A percentile compares a stretch with the other conserved stretches of the same genome.
Evolutionary conservation across 441 rosid genomes (phyloP).

Genomic region (Adansonia rubrostipa): DNA sequence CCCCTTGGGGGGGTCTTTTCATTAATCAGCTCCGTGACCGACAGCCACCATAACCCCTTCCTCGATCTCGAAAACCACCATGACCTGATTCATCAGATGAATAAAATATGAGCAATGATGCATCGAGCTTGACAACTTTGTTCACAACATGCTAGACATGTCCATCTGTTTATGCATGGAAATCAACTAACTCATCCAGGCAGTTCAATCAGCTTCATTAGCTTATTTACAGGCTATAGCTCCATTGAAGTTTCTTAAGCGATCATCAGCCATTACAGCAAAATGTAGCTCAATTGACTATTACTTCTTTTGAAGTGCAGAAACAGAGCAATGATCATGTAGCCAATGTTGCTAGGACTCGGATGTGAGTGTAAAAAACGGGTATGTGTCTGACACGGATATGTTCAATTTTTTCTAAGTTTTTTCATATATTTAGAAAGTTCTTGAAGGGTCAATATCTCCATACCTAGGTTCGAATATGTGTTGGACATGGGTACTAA

Average conservation of each 20-base stretch:
- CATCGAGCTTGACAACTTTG: neutral
- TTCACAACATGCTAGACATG: neutral
- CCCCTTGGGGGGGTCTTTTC: conserved; percentile 11
- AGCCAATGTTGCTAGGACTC: too few relatives aligned
- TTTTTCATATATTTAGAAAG: neutral
- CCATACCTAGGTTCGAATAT: too few relatives aligned
- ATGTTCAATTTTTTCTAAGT: too few relatives aligned
- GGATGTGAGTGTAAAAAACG: too few relatives aligned
- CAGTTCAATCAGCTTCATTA: neutral
- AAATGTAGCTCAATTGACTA: neutral
- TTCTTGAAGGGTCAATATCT: too few relatives aligned
- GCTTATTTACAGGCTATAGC: neutral
- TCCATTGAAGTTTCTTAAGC: neutral
- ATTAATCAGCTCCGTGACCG: conserved; percentile 49
- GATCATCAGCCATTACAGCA: neutral
- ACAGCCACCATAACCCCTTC: conserved; percentile 59
- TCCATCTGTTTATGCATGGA: neutral
- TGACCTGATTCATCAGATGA: conserved; percentile 39
- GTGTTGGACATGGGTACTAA: neutral
- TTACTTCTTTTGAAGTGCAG: neutral
- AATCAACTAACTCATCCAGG: neutral
- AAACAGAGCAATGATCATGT: neutral
- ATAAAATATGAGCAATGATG: neutral
- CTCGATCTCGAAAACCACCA: conserved; percentile 68
- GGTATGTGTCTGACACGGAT: too few relatives aligned